Base-by-base conservation (phyloP, 2,329 filamentous ascomycete genomes). In the Fusarium denticulatum region DNA sequence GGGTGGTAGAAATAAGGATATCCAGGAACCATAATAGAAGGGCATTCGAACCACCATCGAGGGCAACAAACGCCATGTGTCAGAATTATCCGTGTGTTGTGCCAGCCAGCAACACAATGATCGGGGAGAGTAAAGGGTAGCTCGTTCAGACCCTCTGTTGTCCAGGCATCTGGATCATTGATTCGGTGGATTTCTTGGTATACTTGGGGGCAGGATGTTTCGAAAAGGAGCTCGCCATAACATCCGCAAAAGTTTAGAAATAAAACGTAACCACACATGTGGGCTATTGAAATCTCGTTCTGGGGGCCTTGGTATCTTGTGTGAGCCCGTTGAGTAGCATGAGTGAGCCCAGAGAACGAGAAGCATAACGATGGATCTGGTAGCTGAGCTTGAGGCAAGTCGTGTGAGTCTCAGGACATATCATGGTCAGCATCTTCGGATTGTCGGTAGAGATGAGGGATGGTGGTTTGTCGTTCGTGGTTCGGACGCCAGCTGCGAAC, bases 261-360 rank as follows among this genome's bases (percentile, higher is more conserved):
- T 24, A 81, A 60, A 45, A 78, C 61, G 67, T 80, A 81, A 52
- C 64, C 68, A 57, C 80, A 81, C 79, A 81, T 81, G 47, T 37
- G 55, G 30, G 47, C 56, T 66, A 64, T 42, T 47, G 24, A 53
- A 26, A 16, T 62, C 18, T 50, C 47, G 52, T 45, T 50, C 45
- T 34, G 43, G 28, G 46, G 60, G 45, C 34, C 56, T 71, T 22
- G 43, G n/a, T 74, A 28, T 64, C 63, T 71, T 45, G 47, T 65
- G 67, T 28, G 47, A 52, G 63, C 52, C 66, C 64, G 56, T 61
- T 50, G 57, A 68, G 36, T 69, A 65, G 60, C 52, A 72, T 60
- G 32, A 60, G 50, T 36, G 20, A 34, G 28, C 42, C 55, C 46
- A 36, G 34, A 50, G 26, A 58, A 30, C 30, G 55, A 56, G 30